phyloP scores from a whole-genome alignment of 129 eudicot genomes.

The Lactuca sativa region DNA sequence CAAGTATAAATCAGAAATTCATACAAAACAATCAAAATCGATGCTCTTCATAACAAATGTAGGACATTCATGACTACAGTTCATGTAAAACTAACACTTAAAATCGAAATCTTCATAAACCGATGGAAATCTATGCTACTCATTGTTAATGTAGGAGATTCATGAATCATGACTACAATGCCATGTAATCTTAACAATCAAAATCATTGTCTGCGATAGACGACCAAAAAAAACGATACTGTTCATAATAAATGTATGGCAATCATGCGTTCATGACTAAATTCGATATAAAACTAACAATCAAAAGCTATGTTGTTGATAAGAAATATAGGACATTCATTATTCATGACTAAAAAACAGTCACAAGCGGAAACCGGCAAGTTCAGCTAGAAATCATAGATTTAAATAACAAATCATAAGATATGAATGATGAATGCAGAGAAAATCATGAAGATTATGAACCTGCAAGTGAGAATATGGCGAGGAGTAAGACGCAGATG shows the following conservation, averaged over 20 bases:
- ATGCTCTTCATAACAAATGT: background rate
- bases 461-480: conserved; percentile 46
- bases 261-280: background rate
- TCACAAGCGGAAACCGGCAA: background rate
- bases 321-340: background rate
- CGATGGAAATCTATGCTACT: background rate
- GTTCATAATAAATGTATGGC: conserved; percentile 3
- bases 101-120: background rate
- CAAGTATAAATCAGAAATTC: background rate
- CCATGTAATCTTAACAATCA: background rate
- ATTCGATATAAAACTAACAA: background rate
- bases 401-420: background rate
- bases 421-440: background rate
- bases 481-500: conserved; percentile 26
- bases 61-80: background rate
- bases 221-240: background rate
- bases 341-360: background rate
- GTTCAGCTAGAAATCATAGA: too few relatives aligned
- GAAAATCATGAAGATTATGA: background rate
- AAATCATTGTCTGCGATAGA: background rate
- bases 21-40: background rate
- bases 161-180: background rate
- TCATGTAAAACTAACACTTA: background rate
- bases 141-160: background rate
- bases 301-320: background rate